phyloP scores from a whole-genome alignment of 108 stramenopile genomes.

The Pseudonitzschia pungens region DNA sequence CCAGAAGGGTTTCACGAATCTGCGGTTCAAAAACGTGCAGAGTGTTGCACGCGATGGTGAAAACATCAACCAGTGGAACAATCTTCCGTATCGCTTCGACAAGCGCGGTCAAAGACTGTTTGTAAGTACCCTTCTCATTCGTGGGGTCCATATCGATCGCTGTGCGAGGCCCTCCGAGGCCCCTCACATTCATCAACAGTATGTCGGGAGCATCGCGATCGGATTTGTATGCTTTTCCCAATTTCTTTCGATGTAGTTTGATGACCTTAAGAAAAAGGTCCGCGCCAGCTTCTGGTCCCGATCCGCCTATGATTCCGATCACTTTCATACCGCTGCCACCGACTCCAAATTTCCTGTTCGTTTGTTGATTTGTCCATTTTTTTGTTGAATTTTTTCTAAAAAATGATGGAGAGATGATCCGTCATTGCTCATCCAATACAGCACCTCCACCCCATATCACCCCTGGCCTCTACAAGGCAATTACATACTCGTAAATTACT shows the following conservation, averaged over 20 bases:
- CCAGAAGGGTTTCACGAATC: not conserved
- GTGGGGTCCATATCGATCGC: constrained; percentile 1
- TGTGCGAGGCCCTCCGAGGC: constrained; percentile 5
- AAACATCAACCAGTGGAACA: not conserved
- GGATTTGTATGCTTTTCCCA: constrained; percentile 3
- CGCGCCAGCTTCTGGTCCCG: constrained; percentile 6
- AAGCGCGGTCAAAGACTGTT: not conserved
- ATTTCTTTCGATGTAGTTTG: not conserved
- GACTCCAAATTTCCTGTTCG: no score
- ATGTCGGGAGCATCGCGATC: constrained; percentile 13
- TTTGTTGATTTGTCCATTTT: no score
- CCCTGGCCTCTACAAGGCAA: no score
- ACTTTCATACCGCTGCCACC: not conserved
- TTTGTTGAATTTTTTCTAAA: no score
- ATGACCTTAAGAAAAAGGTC: constrained; percentile 4
- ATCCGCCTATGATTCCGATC: constrained; percentile 12
- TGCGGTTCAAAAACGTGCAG: not conserved
- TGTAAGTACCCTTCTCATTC: not conserved
- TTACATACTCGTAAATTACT: no score
- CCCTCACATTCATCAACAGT: constrained; percentile 5
- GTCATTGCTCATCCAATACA: no score
- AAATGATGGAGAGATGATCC: no score
- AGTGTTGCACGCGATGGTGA: constrained; percentile 10
- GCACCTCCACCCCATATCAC: no score
- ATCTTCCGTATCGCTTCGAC: not conserved